Base-by-base conservation (phyloP, 164 flowering plant genomes). In the Buxus sempervirens region DNA sequence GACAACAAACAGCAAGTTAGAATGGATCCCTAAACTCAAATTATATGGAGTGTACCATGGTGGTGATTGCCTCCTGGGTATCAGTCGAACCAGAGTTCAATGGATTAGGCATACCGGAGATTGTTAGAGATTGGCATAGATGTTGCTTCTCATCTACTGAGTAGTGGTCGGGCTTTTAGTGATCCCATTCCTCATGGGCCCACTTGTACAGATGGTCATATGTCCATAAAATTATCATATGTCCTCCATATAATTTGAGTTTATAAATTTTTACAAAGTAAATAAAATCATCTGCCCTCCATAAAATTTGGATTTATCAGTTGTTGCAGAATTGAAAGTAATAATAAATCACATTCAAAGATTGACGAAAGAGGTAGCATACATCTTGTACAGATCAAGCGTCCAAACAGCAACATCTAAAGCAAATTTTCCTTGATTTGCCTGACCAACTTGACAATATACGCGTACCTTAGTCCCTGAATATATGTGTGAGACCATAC, bases 381-480 rank as follows among this genome's bases (percentile, higher is more conserved):
- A 96, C 99, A 85, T 84, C 76, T 85, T 87, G 69, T 80, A 96
- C 5, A 96, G 65, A 49, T 81, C 93, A 73, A 96, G 95, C 0
- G 98, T 87, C 85, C 78, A 85, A 53, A 92, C 89, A 74, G 96
- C 99, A 81, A 96, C 98, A 77, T 87, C 73, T 36, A 96, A 67
- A 28, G 95, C 99, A 81, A 93, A 96, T 60, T 88, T 87, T 54
- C 99, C 99, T 79, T 96, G 97, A 75, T 84, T 75, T 62, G 77
- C 77, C 84, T 89, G 89, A 54, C 98, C 99, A 67, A 90, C 83
- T 75, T 87, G 97, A 79, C 88, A 81, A 66, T 96, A 96, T 25
- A 93, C 98, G 9, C 98, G 84, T 71, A 90, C 97, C 76, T 82
- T 83, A 62, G 86, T 72, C 58, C 99, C 99, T 95, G 82, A 21